Conservation (phyloP, 352 stramenopile genomes). For the Globisporangium paddicum region DNA sequence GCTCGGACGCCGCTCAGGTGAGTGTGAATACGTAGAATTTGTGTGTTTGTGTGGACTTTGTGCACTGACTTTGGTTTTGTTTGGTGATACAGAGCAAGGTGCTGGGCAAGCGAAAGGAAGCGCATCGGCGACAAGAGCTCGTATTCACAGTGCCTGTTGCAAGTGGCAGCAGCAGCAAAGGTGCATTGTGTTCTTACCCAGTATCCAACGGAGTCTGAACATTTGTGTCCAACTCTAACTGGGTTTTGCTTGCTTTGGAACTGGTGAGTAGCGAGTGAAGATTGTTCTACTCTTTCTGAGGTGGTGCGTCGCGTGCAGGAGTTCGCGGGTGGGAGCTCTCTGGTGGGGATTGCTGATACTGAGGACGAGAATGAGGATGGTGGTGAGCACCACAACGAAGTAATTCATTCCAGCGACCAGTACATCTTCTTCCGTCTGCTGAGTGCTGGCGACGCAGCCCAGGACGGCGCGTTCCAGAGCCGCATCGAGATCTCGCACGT, state of each 20-base stretch:
- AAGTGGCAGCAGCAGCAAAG: background rate
- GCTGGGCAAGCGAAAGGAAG: slow-evolving; percentile 79
- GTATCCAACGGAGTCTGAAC: background rate
- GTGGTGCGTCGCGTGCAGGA: slow-evolving; percentile 38
- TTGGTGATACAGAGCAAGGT: slow-evolving; percentile 54
- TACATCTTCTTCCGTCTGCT: slow-evolving; percentile 13
- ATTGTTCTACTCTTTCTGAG: slow-evolving; percentile 38
- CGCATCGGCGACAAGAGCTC: slow-evolving; percentile 47
- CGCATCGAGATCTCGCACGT: slow-evolving; percentile 26
- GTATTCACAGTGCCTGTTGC: slow-evolving; percentile 39
- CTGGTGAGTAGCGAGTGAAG: slow-evolving; percentile 13
- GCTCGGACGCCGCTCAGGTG: slow-evolving; percentile 26
- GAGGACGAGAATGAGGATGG: slow-evolving; percentile 4
- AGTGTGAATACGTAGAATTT: slow-evolving; percentile 4
- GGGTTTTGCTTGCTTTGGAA: background rate
- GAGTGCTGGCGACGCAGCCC: background rate
- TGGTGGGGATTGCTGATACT: slow-evolving; percentile 7
- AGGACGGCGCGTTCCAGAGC: slow-evolving; percentile 15
- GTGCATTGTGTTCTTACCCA: slow-evolving; percentile 4
- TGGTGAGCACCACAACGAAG: no score
- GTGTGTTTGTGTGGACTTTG: background rate
- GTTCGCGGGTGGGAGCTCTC: slow-evolving; percentile 20
- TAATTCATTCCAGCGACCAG: background rate
- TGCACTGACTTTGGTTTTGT: slow-evolving; percentile 9
- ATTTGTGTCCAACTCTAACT: background rate